phyloP scores from a whole-genome alignment of 352 stramenopile species.

The Phytophthora vignae region DNA sequence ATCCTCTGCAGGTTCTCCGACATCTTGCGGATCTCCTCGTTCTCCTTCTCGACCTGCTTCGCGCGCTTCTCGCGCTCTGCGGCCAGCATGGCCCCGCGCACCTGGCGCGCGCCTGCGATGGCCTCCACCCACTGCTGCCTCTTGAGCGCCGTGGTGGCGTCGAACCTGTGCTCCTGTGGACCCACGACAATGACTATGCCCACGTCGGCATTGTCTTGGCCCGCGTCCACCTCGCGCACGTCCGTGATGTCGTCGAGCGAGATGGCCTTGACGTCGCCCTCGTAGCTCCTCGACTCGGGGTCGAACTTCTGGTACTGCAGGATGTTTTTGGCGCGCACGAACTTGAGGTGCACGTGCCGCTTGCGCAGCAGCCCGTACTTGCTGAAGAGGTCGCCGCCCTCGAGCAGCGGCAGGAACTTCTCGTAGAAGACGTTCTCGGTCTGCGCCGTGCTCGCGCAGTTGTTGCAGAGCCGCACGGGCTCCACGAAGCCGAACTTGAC shows the following conservation, averaged over 20 bases:
- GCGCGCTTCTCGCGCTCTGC: constrained; percentile 62
- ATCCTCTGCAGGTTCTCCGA: constrained; percentile 58
- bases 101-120: constrained; percentile 54
- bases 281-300: constrained; percentile 47
- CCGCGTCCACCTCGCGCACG: constrained; percentile 54
- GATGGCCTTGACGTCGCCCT: constrained; percentile 72
- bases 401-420: constrained; percentile 63
- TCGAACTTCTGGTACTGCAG: constrained; percentile 84
- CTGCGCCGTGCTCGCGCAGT: constrained; percentile 49
- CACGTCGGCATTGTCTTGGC: constrained; percentile 61
- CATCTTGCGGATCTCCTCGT: constrained; percentile 64
- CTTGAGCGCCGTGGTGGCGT: constrained; percentile 54
- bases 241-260: constrained; percentile 67
- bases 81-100: constrained; percentile 53
- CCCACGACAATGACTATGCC: constrained; percentile 60
- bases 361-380: constrained; percentile 78
- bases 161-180: constrained; percentile 65
- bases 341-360: constrained; percentile 60
- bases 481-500: constrained; percentile 73
- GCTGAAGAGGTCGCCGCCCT: constrained; percentile 66
- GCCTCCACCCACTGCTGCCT: constrained; percentile 69
- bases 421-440: constrained; percentile 77
- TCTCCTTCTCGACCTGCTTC: constrained; percentile 65
- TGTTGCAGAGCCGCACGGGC: constrained; percentile 64
- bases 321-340: constrained; percentile 64